Evolutionary conservation across 2,329 filamentous ascomycete genomes (phyloP), one percentile per base, ranked within the genome.

Genomic region (Pseudogymnoascus sp.): DNA sequence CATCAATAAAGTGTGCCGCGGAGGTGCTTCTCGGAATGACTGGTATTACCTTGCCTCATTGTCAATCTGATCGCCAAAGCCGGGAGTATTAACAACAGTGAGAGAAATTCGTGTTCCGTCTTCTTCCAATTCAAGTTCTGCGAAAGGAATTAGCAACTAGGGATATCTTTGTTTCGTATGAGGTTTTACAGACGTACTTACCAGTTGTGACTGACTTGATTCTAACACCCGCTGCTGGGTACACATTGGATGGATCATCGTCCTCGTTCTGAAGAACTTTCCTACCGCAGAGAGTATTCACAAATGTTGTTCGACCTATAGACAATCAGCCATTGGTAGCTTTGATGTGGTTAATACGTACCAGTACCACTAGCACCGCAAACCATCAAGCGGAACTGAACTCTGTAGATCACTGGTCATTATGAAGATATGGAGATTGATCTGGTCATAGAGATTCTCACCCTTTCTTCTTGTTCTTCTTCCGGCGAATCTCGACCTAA

Each of bases 201-300:
- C 93, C 93, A 74, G 98, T 93, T 64, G 93, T 99, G 78, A 96
- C 86, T 70, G 95, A 95, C 86, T 96, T 96, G 81, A 99, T 99
- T 82, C 93, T 93, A 72, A 99, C 93, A 71, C 93, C 93, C 75
- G 98, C 93, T 81, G 99, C 95, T 69, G 96, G 78, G 77, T 97
- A 92, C 73, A 93, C 93, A 70, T 88, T 88, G 74, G 83, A 84
- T 67, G 93, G 85, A 80, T 99, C 95, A 73, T 99, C 95, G 65
- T 89, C 88, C 71, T 98, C 93, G 83, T 96, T 96, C 79, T 93
- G 88, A 70, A 86, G 81, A 69, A 99, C 87, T 61, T 28, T 28
- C 26, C 26, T 28, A 28, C 26, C 26, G 26, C 26, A 28, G 26
- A 28, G 26, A 4, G 26, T 28, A 28, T 28, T 28, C 26, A 28